phyloP scores from a whole-genome alignment of 768 basidiomycete genomes.

The Boletellus emodensis region DNA sequence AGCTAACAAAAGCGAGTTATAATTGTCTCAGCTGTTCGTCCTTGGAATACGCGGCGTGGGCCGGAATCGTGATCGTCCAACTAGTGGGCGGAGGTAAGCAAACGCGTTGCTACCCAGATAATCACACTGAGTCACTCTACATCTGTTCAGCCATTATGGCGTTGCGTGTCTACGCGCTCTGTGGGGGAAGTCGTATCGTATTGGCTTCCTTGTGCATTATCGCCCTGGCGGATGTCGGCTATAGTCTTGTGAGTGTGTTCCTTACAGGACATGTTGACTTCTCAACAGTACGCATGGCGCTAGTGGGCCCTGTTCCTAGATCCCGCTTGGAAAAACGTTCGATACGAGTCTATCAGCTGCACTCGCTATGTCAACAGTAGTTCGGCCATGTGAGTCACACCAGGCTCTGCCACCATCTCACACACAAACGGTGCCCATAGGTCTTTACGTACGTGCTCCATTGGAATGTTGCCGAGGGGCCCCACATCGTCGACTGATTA shows the following conservation, averaged over 20 bases:
- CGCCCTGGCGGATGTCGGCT: not conserved
- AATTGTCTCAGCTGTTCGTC: slow-evolving; percentile 1
- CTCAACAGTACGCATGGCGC: not conserved
- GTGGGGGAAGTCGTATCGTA: slow-evolving; percentile 5
- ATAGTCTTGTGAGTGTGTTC: slow-evolving; percentile 6
- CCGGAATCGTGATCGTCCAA: slow-evolving; percentile 7
- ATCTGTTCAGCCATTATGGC: slow-evolving; percentile 12
- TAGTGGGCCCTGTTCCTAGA: slow-evolving; percentile 12
- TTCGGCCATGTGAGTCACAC: slow-evolving; percentile 1
- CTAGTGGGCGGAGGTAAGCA: slow-evolving; percentile 8
- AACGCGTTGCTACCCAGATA: not conserved
- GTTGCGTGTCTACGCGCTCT: slow-evolving; percentile 22
- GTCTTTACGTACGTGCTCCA: slow-evolving; percentile 8
- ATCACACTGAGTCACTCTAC: not conserved
- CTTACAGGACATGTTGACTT: no score
- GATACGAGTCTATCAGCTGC: not conserved
- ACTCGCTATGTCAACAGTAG: not conserved
- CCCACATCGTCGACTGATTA: not conserved
- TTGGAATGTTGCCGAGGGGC: not conserved
- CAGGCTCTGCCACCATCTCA: not conserved
- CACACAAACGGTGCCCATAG: slow-evolving; percentile 2
- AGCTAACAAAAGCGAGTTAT: not conserved
- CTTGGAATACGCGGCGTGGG: not conserved
- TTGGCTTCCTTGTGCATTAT: not conserved
- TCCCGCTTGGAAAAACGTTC: not conserved